phyloP scores from a whole-genome alignment of 805 yeast species.

The Dipodascus geniculatus region DNA sequence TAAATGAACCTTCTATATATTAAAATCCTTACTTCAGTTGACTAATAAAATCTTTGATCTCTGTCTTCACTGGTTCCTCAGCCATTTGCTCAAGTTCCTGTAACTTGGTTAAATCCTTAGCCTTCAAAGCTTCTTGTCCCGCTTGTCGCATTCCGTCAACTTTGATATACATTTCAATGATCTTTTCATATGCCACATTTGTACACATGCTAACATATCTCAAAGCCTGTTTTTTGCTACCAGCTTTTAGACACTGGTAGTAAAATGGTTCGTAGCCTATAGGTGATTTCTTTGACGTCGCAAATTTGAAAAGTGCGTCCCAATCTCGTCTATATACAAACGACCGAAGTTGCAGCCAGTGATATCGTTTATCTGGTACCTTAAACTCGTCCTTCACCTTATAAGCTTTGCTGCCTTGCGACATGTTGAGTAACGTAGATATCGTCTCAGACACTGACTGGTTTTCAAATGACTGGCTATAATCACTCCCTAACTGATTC shows the following conservation, averaged over 20 bases:
- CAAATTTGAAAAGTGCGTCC: slow-evolving; percentile 44
- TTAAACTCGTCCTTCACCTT: slow-evolving; percentile 41
- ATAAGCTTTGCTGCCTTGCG: slow-evolving; percentile 39
- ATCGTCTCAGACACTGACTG: slow-evolving; percentile 40
- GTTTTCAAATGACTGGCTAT: slow-evolving; percentile 29
- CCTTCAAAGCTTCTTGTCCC: slow-evolving; percentile 21
- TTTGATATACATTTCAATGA: slow-evolving; percentile 37
- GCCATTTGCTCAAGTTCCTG: slow-evolving; percentile 13
- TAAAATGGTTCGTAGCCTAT: slow-evolving; percentile 63
- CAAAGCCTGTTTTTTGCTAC: slow-evolving; percentile 48
- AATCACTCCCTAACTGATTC: slow-evolving; percentile 32
- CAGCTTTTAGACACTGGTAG: slow-evolving; percentile 39
- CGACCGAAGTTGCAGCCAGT: slow-evolving; percentile 40
- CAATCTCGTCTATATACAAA: slow-evolving; percentile 38
- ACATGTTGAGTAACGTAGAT: slow-evolving; percentile 31
- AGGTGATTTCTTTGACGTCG: slow-evolving; percentile 43
- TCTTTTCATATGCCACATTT: slow-evolving; percentile 33
- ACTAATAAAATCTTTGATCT: slow-evolving; percentile 10
- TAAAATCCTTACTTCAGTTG: slow-evolving; percentile 5
- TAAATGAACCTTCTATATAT: no score
- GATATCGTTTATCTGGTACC: slow-evolving; percentile 44
- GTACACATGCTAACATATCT: slow-evolving; percentile 44
- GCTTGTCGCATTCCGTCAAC: slow-evolving; percentile 36
- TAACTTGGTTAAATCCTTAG: slow-evolving; percentile 16
- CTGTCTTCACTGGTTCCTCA: slow-evolving; percentile 7